Base-by-base conservation (phyloP, 2,329 filamentous ascomycete genomes). In the Neofusicoccum kwambonambiense region DNA sequence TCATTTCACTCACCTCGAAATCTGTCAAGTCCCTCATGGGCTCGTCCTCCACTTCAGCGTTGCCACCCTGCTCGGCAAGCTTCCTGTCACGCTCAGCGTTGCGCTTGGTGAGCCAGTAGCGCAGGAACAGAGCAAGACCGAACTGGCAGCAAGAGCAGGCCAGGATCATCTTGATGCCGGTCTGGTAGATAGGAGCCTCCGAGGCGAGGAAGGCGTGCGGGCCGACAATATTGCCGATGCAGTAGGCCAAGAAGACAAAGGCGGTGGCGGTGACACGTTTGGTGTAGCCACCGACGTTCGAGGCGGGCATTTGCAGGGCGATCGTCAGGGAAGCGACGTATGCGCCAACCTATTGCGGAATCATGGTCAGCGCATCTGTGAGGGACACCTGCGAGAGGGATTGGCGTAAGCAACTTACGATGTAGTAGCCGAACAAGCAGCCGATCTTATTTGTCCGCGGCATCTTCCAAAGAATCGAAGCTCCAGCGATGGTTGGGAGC, bases 301-400 rank as follows among this genome's bases (percentile, higher is more conserved):
- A 75, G 0, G 81, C 79, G 0, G 82, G 83, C 73, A 84, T 78
- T 66, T 84, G 84, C 37, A 87, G 75, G 0, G 83, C 82, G 0
- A 86, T 74, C 0, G 86, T 83, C 7, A 87, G 72, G 1, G 82
- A 82, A 0, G 80, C 77, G 2, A 86, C 84, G 61, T 79, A 86
- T 0, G 78, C 73, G 0, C 82, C 77, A 7, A 77, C 67, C 67
- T 67, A 12, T 8, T 31, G 27, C 27, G 27, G 4, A 31, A 31
- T 7, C 27, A 1, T 31, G 9, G 15, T 50, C 2, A 22, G 6
- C 7, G 19, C 27, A 31, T 3, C 22, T 22, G 22, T 3, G 22
- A 22, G 22, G 22, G 22, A 22, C 22, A 22, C 22, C 22, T 31
- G 6, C 27, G 27, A 31, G 27, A 31, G 27, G 27, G 1, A 7